phyloP scores from a whole-genome alignment of 2,329 filamentous ascomycete genomes.

The Fusarium gaditjirri region DNA sequence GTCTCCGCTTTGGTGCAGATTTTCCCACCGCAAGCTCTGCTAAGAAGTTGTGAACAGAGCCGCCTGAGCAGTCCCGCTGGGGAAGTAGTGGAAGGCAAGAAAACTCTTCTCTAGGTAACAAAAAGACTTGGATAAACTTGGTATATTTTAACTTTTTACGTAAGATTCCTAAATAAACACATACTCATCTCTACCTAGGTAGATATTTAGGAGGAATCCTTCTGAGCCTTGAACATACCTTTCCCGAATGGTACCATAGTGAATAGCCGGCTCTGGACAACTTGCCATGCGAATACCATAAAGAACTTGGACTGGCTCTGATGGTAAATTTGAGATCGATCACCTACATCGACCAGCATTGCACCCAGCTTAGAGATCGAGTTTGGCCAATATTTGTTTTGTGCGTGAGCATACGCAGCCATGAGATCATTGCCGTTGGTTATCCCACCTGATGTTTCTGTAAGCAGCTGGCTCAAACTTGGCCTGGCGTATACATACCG shows the following conservation, averaged over 20 bases:
- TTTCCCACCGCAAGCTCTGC: slow-evolving; percentile 35
- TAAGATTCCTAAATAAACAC: background rate
- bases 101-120: background rate
- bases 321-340: slow-evolving; percentile 57
- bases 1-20: slow-evolving; percentile 40
- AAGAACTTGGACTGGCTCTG: slow-evolving; percentile 50
- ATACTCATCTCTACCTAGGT: background rate
- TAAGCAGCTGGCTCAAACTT: background rate
- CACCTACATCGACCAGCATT: slow-evolving; percentile 60
- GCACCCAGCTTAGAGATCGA: slow-evolving; percentile 57
- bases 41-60: slow-evolving; percentile 1
- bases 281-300: slow-evolving; percentile 51
- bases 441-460: slow-evolving; percentile 55
- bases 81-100: background rate
- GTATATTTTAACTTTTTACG: background rate
- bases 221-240: background rate
- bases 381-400: slow-evolving; percentile 54
- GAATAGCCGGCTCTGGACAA: slow-evolving; percentile 49
- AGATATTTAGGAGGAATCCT: background rate
- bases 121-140: background rate
- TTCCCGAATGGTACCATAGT: slow-evolving; percentile 6
- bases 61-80: background rate
- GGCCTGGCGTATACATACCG: slow-evolving; percentile 51
- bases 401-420: slow-evolving; percentile 60
- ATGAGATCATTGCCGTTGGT: slow-evolving; percentile 68